Conservation (phyloP, 116 monocot species). For the Phalaenopsis hybrid region DNA sequence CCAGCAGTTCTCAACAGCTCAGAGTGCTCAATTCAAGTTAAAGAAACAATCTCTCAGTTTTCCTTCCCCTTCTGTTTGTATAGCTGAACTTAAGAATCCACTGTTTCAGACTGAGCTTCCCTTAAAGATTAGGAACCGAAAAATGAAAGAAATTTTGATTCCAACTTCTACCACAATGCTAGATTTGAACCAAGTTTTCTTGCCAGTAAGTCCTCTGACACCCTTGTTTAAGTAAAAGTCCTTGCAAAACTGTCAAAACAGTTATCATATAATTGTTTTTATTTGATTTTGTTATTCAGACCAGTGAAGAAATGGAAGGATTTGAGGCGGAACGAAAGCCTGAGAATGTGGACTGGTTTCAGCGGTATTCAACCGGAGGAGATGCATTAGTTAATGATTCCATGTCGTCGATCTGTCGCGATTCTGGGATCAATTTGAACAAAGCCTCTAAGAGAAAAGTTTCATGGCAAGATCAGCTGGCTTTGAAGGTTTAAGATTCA, state of each 20-base stretch:
- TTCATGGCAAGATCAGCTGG: constrained; percentile 42
- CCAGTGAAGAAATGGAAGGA: constrained; percentile 38
- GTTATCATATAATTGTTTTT: neutral
- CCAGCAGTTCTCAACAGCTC: constrained; percentile 17
- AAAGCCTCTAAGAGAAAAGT: no score
- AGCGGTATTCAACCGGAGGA: constrained; percentile 19
- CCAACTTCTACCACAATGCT: constrained; percentile 1
- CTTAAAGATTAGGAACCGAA: neutral
- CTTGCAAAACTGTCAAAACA: neutral
- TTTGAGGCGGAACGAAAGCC: constrained; percentile 23
- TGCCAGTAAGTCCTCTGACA: neutral
- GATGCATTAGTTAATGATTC: constrained; percentile 20
- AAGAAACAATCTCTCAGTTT: constrained; percentile 18
- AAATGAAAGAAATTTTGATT: neutral
- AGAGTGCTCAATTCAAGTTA: constrained; percentile 12
- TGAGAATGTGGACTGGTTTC: neutral
- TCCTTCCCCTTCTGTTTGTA: neutral
- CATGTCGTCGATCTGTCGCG: constrained; percentile 32
- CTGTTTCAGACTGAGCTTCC: no score
- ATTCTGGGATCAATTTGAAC: neutral
- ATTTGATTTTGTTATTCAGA: constrained; percentile 22
- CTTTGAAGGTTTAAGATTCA: constrained; percentile 38
- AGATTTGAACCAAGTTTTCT: constrained; percentile 8
- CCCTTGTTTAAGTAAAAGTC: neutral
- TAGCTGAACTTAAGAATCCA: neutral